Percentiles rank a stretch among this genome's conserved stretches.
These are phyloP conservation scores for Penicillium bialowiezense DNA, from an alignment of 495 filamentous ascomycete species.

Conservation along the genomic window DNA sequence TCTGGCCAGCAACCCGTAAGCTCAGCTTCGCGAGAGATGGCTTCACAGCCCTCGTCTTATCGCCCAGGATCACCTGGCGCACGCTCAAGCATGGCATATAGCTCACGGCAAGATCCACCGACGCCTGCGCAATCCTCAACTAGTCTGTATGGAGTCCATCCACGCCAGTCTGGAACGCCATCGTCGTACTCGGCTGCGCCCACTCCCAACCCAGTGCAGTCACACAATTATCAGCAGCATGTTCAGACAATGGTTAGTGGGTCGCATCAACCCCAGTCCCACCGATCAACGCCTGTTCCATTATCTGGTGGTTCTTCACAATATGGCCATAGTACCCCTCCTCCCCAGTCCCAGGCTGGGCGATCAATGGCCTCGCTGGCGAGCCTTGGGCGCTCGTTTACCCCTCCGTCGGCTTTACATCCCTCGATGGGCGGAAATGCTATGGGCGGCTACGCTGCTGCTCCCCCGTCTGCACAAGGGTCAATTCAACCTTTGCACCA, in stretches of 20 bases:
- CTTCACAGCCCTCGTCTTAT: constrained; percentile 28
- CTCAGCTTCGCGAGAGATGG: constrained; percentile 32
- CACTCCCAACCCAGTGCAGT: constrained; percentile 22
- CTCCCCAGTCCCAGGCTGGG: constrained; percentile 30
- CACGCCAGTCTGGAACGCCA: constrained; percentile 28
- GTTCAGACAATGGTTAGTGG: constrained; percentile 42
- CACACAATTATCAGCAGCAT: constrained; percentile 39
- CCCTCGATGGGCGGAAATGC: constrained; percentile 26
- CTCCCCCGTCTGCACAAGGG: constrained; percentile 24
- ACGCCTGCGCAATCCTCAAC: constrained; percentile 34
- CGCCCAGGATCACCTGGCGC: constrained; percentile 36
- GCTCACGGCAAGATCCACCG: constrained; percentile 32
- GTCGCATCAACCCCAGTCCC: constrained; percentile 32
- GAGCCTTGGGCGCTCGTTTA: constrained; percentile 39
- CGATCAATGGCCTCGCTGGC: constrained; percentile 32
- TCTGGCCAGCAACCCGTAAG: constrained; percentile 19
- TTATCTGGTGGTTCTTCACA: constrained; percentile 25
- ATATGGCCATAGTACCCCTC: constrained; percentile 40
- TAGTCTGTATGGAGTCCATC: constrained; percentile 27
- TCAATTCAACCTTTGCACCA: constrained; percentile 32
- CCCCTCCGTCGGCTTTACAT: constrained; percentile 37
- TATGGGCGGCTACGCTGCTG: constrained; percentile 31
- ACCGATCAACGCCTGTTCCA: constrained; percentile 32
- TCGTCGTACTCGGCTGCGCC: constrained; percentile 28
- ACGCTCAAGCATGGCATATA: constrained; percentile 31